Evolutionary conservation across 768 basidiomycete species (phyloP), one percentile per base, ranked within the genome.

Genomic region (Podaxis rugospora): DNA sequence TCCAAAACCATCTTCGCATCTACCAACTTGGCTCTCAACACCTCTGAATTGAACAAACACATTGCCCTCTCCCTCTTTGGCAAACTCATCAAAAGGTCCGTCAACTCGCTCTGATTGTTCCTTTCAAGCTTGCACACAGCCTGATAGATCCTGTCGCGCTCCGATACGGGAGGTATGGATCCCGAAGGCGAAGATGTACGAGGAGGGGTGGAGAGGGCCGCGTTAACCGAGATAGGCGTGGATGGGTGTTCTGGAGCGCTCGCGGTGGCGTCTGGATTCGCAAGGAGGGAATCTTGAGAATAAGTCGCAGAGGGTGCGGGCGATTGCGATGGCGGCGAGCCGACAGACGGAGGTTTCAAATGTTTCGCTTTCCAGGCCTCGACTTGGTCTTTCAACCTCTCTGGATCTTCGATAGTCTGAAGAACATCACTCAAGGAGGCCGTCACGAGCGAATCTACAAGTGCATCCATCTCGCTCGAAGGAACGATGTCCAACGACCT

Each of bases 211-310:
- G 88, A 86, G n/a, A 90, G 70, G 0, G 89, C 87, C 0, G 86
- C 83, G 60, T 84, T 84, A 61, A 91, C 79, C 1, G 92, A 93
- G 11, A 93, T 83, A 1, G 92, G 92, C 0, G 92, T 93, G 5
- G 89, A 90, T 0, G 92, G 92, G 63, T 93, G 92, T 68, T 94
- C 92, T 0, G 92, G 92, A n/a, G 92, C 92, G 52, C 89, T 91
- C 2, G 92, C 92, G 3, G 90, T 92, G 1, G 90, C 88, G 63
- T 83, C 83, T 23, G 85, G 80, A 64, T 90, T 88, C 28, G 88
- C 75, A n/a, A 86, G 72, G 32, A 84, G 80, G 1, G 90, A 90
- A 70, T 90, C 88, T 64, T 89, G 89, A 5, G 88, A 88, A 35
- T 75, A 74, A 7, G 84, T 82, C 0, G 76, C 76, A 3, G 66